Percentiles rank a stretch among this genome's conserved stretches.
Conservation (phyloP, 768 basidiomycete genomes). For the Pholiota conissans region DNA sequence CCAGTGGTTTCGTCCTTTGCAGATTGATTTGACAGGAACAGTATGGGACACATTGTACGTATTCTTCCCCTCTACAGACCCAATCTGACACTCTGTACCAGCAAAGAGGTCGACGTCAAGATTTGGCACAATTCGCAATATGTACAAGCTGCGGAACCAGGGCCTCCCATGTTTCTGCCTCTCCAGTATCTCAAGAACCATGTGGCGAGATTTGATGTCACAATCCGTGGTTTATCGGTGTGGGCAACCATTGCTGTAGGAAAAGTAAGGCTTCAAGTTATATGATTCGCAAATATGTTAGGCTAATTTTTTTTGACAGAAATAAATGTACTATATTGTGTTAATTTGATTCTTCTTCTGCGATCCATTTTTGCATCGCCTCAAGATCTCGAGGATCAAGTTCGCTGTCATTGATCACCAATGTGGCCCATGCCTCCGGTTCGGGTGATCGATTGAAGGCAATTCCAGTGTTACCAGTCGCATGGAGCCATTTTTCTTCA, state of each 20-base stretch:
- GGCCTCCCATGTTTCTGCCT: not conserved
- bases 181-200: constrained; percentile 1
- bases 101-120: not conserved
- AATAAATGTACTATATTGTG: too few relatives aligned
- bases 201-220: not conserved
- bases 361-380: not conserved
- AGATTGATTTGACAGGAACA: not conserved
- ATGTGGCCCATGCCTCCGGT: not conserved
- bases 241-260: not conserved
- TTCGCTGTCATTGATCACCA: not conserved
- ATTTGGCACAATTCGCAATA: not conserved
- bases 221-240: not conserved
- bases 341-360: too few relatives aligned
- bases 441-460: not conserved
- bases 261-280: not conserved
- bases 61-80: not conserved
- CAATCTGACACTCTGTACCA: not conserved
- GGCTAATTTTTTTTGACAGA: too few relatives aligned
- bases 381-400: not conserved
- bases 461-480: not conserved
- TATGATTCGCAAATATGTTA: not conserved
- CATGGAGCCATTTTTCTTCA: not conserved
- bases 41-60: constrained; percentile 1
- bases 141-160: not conserved
- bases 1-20: not conserved